Conservation (phyloP, 441 rosid species). For the Iberis amara region DNA sequence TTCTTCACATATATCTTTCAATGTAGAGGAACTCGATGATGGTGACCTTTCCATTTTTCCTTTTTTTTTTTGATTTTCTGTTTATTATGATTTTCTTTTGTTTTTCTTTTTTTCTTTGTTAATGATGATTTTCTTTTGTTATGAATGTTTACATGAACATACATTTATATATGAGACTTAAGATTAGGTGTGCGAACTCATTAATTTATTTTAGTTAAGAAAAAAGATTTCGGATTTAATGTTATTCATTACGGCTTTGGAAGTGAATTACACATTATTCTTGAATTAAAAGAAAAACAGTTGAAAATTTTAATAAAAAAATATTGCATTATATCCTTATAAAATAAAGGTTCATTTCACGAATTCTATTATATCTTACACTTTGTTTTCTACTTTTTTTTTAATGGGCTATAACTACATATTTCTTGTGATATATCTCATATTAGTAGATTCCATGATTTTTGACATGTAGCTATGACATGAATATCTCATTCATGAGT, state of each 20-base stretch:
- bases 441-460: neutral
- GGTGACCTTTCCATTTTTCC: constrained; percentile 13
- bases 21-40: neutral
- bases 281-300: too few species aligned
- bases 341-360: too few species aligned
- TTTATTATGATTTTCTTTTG: neutral
- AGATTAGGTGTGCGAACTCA: constrained; percentile 7
- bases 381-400: neutral
- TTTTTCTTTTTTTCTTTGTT: too few species aligned
- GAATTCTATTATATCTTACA: neutral
- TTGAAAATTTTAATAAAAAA: too few species aligned
- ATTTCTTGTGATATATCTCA: neutral
- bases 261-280: neutral
- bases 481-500: neutral
- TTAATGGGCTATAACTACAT: neutral
- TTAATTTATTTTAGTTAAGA: neutral
- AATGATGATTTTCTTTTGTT: constrained; percentile 8
- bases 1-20: constrained; percentile 2
- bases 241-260: neutral
- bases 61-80: neutral
- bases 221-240: neutral
- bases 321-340: too few species aligned
- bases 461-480: too few species aligned
- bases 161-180: neutral
- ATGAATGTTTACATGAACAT: neutral